These are phyloP conservation scores for Cicer chorassanicum DNA, from an alignment of 306 rosid genomes.

Conservation along the genomic window DNA sequence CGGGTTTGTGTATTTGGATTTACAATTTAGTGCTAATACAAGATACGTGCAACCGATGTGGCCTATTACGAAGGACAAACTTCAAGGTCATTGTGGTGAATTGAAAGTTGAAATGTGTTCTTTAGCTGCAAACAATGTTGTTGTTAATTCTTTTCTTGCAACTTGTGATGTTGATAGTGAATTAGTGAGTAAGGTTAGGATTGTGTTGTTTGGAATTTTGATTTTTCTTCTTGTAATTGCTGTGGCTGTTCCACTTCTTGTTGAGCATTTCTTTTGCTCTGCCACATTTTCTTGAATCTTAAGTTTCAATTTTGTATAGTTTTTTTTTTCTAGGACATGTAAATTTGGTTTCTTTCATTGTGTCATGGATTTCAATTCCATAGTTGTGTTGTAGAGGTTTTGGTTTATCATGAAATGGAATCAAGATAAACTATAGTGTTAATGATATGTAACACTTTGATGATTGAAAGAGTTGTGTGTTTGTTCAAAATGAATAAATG, in stretches of 20 bases:
- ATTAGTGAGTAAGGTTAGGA: conserved; percentile 33
- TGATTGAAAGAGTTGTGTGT: background rate
- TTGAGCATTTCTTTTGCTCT: conserved; percentile 43
- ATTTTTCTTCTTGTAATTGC: conserved; percentile 39
- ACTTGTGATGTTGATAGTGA: conserved; percentile 44
- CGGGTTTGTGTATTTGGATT: conserved; percentile 39
- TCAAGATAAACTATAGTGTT: background rate
- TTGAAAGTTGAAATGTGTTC: conserved; percentile 45
- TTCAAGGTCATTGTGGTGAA: conserved; percentile 44
- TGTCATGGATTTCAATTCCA: conserved; percentile 31
- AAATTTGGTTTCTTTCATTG: conserved; percentile 5
- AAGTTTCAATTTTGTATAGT: background rate
- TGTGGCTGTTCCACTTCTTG: conserved; percentile 26
- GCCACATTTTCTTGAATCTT: conserved; percentile 21
- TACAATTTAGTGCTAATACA: conserved; percentile 29
- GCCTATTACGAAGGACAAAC: conserved; percentile 37
- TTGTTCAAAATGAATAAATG: background rate
- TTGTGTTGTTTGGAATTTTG: conserved; percentile 1
- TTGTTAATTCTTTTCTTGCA: conserved; percentile 12
- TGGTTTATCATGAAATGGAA: conserved; percentile 4
- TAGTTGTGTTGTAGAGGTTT: background rate
- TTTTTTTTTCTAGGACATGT: conserved; percentile 8
- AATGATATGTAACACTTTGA: background rate
- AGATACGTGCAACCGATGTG: conserved; percentile 30
- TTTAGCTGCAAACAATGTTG: background rate